Evolutionary conservation across 106 monocot genomes (phyloP), one percentile per base, ranked within the genome.

Genomic region (Platanthera guangdongensis): DNA sequence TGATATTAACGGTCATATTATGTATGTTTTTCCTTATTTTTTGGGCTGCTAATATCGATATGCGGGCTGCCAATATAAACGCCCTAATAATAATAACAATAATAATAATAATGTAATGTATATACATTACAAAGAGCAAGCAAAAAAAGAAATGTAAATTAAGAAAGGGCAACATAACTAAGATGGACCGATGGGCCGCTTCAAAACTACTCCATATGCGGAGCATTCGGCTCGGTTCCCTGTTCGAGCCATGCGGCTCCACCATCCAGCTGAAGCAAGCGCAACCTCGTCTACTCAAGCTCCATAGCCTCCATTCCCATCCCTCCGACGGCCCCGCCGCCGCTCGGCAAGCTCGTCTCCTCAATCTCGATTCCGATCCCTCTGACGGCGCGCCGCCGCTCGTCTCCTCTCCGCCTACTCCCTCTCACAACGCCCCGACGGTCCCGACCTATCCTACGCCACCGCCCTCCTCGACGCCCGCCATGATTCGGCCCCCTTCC

Each of bases 261-360:
- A 39, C 39, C 69, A 45, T 1, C 9, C 78, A 71, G 45, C 47
- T 49, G 16, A 49, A 54, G 16, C 32, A 78, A n/a, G 69, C 68
- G 30, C 18, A 16, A 65, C 62, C 70, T 54, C 78, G 53, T 7
- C 39, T 71, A n/a, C 47, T 76, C 69, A 54, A 25, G 57, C 67
- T 50, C 52, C 8, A 49, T 11, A 54, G 15, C 50, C 67, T 50
- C 52, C 8, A 49, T 11, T 49, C 50, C 18, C 1, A 5, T 12
- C 72, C 72, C 4, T 72, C 18, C 50, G 49, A 49, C 47, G n/a
- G n/a, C 72, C 49, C n/a, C n/a, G 50, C 72, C 49, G 50, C 72
- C 68, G 2, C 48, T 21, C 51, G 7, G 49, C 11, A 25, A 25
- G 78, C 70, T 54, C 78, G 52, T 7, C 39, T 71, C 28, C 46